Evolutionary conservation across 495 filamentous ascomycete species (phyloP).

Genomic region (Penicillium samsonianum): DNA sequence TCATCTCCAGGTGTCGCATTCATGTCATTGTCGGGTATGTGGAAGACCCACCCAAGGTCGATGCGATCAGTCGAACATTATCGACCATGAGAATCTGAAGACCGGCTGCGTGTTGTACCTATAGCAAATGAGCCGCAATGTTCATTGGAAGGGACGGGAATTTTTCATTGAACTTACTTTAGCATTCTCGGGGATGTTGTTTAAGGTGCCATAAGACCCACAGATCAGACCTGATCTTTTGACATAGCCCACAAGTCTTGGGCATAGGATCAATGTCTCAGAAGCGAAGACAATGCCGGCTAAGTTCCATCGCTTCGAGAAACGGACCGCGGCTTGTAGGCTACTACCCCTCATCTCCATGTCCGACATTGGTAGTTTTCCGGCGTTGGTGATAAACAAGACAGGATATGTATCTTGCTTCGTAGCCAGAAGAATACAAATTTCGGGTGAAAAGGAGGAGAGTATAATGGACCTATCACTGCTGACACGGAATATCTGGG

Average conservation of each 20-base stretch:
- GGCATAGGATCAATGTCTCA: conserved; percentile 37
- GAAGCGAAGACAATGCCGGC: conserved; percentile 37
- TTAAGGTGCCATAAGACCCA: conserved; percentile 35
- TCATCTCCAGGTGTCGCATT: too few species aligned
- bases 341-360: conserved; percentile 36
- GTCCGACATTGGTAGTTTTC: conserved; percentile 27
- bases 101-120: conserved; percentile 26
- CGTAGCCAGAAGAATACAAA: conserved; percentile 41
- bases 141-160: not conserved
- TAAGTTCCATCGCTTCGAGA: conserved; percentile 39
- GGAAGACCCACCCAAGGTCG: not conserved
- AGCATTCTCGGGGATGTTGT: conserved; percentile 32
- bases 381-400: conserved; percentile 43
- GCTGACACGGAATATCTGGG: conserved; percentile 22
- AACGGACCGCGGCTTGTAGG: conserved; percentile 40
- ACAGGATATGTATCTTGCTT: conserved; percentile 45
- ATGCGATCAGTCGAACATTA: conserved; percentile 21
- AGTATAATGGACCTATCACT: conserved; percentile 37
- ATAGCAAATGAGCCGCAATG: conserved; percentile 1
- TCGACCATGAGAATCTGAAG: conserved; percentile 27
- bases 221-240: conserved; percentile 29
- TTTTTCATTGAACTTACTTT: conserved; percentile 19
- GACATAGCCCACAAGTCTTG: conserved; percentile 27
- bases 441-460: conserved; percentile 46
- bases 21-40: too few species aligned